Evolutionary conservation across 306 rosid genomes (phyloP).

Genomic region (Pyrus pyrifolia): DNA sequence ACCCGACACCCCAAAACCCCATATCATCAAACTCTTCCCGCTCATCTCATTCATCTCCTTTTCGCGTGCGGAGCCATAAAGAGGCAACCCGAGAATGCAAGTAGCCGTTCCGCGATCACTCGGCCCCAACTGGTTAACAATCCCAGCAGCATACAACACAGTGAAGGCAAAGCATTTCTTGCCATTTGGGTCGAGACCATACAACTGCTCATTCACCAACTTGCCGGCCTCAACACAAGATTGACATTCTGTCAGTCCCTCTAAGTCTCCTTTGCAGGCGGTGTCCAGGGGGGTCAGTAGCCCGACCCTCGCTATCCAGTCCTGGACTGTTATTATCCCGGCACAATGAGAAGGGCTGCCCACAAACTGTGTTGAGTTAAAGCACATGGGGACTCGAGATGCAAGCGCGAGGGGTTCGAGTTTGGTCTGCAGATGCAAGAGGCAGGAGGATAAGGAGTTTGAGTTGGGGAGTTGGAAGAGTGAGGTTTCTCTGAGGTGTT

Average conservation of each 20-base stretch:
- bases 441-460: slow-evolving; percentile 44
- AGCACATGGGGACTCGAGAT: slow-evolving; percentile 34
- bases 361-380: slow-evolving; percentile 51
- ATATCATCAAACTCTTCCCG: slow-evolving; percentile 19
- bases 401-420: no score
- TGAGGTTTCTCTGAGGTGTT: slow-evolving; percentile 50
- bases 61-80: slow-evolving; percentile 17
- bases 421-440: slow-evolving; percentile 29
- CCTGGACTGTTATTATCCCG: slow-evolving; percentile 38
- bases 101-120: slow-evolving; percentile 36
- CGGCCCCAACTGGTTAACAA: slow-evolving; percentile 60
- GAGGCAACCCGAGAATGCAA: slow-evolving; percentile 53
- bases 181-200: slow-evolving; percentile 21
- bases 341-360: slow-evolving; percentile 40
- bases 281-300: slow-evolving; percentile 19
- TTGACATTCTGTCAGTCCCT: slow-evolving; percentile 26
- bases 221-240: slow-evolving; percentile 44
- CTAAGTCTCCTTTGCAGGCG: slow-evolving; percentile 43
- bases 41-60: slow-evolving; percentile 10
- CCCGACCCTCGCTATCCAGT: slow-evolving; percentile 43
- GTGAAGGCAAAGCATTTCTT: slow-evolving; percentile 40
- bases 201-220: slow-evolving; percentile 27
- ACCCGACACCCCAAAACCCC: slow-evolving; percentile 45
- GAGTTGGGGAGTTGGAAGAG: slow-evolving; percentile 42
- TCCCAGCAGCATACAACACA: slow-evolving; percentile 47